phyloP scores from a whole-genome alignment of 129 eudicot genomes.

The Tagetes patula region DNA sequence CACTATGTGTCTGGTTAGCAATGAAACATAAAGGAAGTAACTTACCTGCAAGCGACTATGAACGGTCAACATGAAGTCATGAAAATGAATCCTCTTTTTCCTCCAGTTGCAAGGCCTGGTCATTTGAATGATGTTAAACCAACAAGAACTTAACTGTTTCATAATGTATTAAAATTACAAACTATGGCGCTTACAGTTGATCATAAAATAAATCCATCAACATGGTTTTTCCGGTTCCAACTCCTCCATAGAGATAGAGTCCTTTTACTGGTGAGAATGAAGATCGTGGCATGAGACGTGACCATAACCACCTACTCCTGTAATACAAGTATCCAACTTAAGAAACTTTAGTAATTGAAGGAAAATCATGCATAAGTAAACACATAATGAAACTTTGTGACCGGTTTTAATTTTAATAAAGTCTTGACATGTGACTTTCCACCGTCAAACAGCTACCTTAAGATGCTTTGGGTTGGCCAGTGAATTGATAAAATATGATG shows the following conservation, averaged over 20 bases:
- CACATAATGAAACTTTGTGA: background rate
- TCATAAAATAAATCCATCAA: conserved; percentile 90
- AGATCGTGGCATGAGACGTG: conserved; percentile 81
- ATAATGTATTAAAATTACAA: background rate
- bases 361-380: background rate
- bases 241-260: conserved; percentile 97
- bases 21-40: conserved; percentile 4
- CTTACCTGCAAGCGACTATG: conserved; percentile 88
- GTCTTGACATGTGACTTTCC: background rate
- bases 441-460: background rate
- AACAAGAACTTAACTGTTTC: background rate
- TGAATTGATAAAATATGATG: background rate
- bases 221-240: conserved; percentile 99
- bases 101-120: conserved; percentile 86
- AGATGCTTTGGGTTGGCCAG: background rate
- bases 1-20: background rate
- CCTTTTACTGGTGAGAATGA: conserved; percentile 87
- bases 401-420: background rate
- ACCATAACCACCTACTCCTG: conserved; percentile 99
- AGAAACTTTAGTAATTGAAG: background rate
- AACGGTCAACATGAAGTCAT: conserved; percentile 94
- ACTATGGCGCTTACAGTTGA: conserved; percentile 60
- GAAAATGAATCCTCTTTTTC: conserved; percentile 94
- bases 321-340: conserved; percentile 16
- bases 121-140: background rate